Base-by-base conservation (phyloP, 148 eudicot genomes). In the Mesembryanthemum crystallinum region DNA sequence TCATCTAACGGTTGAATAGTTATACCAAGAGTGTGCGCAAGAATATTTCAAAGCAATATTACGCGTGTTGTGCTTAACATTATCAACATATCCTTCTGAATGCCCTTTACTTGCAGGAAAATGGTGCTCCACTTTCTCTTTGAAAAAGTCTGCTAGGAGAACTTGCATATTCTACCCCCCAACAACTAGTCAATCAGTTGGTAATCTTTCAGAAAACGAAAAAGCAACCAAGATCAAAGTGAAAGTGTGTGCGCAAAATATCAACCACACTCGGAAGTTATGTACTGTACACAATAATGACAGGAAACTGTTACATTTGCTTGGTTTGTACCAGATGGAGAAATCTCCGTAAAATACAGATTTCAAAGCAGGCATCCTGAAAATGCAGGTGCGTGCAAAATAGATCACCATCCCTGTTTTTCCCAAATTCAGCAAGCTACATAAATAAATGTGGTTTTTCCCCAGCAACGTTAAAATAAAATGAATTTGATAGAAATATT, bases 201-300 rank as follows among this genome's bases (percentile, higher is more conserved):
- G 18, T 21, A 30, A 8, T 17, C 20, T 1, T 18, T 14, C 42
- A 13, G 33, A 6, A 2, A 13, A 29, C 21, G 25, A 17, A 28
- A 61, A 29, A 13, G 37, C 65, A 61, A 1, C 35, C 20, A 12
- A 0, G 18, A 28, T 4, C 20, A 28, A 18, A 14, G 28, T 12
- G 20, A 28, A 18, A 14, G 28, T 12, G 20, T 61, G 13, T 61
- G 29, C 30, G 24, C 20, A 64, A 18, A 32, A 30, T 39, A 64
- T 30, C 3, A 17, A 61, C 67, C 43, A 64, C 23, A 20, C 21
- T 32, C 5, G 12, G 23, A n/a, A 32, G 5, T 29, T 63, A 1
- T 62, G 76, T 73, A 73, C 76, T 62, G 76, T 73, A 73, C 76
- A 73, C 10, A 5, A 32, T 28, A 7, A 35, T 35, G 51, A n/a